Evolutionary conservation across 352 stramenopile genomes (phyloP).

Genomic region (Globisporangium spinosum): DNA sequence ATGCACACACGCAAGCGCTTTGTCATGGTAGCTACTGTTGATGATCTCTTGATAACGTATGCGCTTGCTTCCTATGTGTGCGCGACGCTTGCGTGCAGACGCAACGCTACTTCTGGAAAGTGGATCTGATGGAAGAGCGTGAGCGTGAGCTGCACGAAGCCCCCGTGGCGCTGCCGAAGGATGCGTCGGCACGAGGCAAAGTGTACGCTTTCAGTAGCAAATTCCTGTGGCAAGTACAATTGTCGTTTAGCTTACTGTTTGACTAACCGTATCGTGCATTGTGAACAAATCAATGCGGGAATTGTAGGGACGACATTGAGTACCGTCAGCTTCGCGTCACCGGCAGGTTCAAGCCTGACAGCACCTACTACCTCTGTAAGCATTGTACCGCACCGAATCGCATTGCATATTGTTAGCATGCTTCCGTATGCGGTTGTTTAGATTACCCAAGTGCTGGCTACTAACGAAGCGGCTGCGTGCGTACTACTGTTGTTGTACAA

Average conservation of each 20-base stretch:
- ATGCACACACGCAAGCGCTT: not conserved
- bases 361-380: slow-evolving; percentile 81
- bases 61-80: not conserved
- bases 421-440: not conserved
- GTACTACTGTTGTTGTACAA: slow-evolving; percentile 15
- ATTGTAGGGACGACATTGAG: slow-evolving; percentile 66
- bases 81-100: slow-evolving; percentile 41
- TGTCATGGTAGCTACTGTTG: not conserved
- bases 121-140: slow-evolving; percentile 82
- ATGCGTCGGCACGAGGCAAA: slow-evolving; percentile 51
- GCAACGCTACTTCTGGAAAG: slow-evolving; percentile 88
- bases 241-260: not conserved
- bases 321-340: slow-evolving; percentile 70
- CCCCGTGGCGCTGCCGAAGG: slow-evolving; percentile 54
- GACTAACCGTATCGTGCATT: slow-evolving; percentile 1
- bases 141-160: slow-evolving; percentile 67
- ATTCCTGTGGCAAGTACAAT: not conserved
- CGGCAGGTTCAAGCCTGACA: slow-evolving; percentile 63
- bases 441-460: not conserved
- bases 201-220: slow-evolving; percentile 30
- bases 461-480: not conserved
- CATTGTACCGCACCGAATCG: not conserved
- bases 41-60: not conserved
- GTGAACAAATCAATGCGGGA: not conserved
- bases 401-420: not conserved